Base-by-base conservation (phyloP, 75 land plant species). In the Pinus taeda region DNA sequence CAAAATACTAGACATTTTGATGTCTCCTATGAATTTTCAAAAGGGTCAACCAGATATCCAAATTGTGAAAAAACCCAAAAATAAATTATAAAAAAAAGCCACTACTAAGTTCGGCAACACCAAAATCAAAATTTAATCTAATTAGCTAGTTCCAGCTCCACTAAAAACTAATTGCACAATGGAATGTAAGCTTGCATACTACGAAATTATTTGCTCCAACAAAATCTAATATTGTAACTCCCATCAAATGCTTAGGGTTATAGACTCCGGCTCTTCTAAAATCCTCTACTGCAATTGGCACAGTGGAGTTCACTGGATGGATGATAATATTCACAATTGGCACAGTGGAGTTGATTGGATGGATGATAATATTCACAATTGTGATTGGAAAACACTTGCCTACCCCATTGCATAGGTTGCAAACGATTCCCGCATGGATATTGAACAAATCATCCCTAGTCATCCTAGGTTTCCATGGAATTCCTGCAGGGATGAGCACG, bases 381-480 rank as follows among this genome's bases (percentile, higher is more conserved):
- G 99, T 98, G 22, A 84, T 82, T 17, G 99, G 99, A 57, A 98
- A 97, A 77, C 83, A 82, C 79, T 88, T 89, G 8, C 93, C 88
- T 75, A 97, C 85, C 11, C 99, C 99, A 75, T 97, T 98, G 79
- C 90, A 85, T 30, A 97, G 84, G 9, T 95, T 97, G 77, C 83
- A 85, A 53, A 97, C 99, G 78, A 97, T 97, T 59, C 99, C 99
- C 21, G 99, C 99, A 87, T 97, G 95, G 59, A 97, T 97, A 20
- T 97, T 97, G 82, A 97, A 97, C 59, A 97, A 74, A 81, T 97
- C 98, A 76, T 97, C 98, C 78, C 99, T 85, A 11, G 98, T 93
- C 99, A 97, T 97, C 49, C 99, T 98, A 0, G 99, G 99, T 77
- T 97, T 97, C 78, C 99, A 77, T n/a, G 99, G 99, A 45, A 97